Base-by-base conservation (phyloP, 106 monocot species). In the Dendrobium huoshanense region DNA sequence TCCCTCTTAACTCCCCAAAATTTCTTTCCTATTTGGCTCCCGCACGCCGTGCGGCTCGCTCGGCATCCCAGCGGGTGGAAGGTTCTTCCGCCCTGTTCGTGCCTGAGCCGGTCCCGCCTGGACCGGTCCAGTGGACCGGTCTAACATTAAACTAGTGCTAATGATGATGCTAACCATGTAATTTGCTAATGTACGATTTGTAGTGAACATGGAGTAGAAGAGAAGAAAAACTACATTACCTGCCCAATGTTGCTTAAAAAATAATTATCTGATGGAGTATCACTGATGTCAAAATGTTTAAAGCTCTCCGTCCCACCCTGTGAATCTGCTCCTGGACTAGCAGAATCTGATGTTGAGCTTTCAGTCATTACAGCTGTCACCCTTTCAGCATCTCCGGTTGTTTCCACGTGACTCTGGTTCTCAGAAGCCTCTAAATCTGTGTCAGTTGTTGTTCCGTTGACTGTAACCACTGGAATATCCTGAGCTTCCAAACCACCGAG, bases 251-350 rank as follows among this genome's bases (percentile, higher is more conserved):
- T 70, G 79, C 59, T 79, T 55, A 87, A 77, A 83, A 86, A 99
- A 89, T 91, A 83, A 83, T 99, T 92, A 70, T 99, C 98, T 33
- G 83, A 37, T 43, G 98, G 92, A 74, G 84, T 83, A 68, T 85
- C 85, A 31, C 79, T 41, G 75, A 91, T 85, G 81, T 99, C 98
- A 87, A 99, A 99, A 84, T 99, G 95, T 77, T 90, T 95, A 80
- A 93, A 95, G 45, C 43, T 64, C 81, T 58, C 72, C 75, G 51
- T 18, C 45, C 75, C 84, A 79, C 55, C 80, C 20, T 41, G 45
- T 84, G 25, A 58, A 59, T 64, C 73, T 43, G 18, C 80, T 72
- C n/a, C 64, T 54, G n/a, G 25, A 51, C 68, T 85, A 41, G 75
- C 67, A 79, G n/a, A 68, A 89, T 81, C 37, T 40, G 83, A 61